phyloP scores from a whole-genome alignment of 179 eudicot species.

The Nepenthes alata region DNA sequence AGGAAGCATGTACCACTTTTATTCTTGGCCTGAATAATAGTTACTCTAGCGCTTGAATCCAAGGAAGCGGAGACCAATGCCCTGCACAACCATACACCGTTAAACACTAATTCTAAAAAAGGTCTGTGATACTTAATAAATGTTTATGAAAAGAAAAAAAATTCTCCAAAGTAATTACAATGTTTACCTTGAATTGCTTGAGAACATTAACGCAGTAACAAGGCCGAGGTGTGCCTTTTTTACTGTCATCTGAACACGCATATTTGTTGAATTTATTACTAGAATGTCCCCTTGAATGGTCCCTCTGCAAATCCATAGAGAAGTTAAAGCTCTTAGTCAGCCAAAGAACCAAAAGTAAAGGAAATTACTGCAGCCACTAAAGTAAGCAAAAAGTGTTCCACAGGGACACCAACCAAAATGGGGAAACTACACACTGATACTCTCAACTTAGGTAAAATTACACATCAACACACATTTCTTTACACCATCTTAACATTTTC shows the following conservation, averaged over 20 bases:
- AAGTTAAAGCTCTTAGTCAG: not conserved
- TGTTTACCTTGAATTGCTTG: constrained; percentile 71
- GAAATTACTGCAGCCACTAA: too few relatives aligned
- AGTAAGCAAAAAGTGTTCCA: too few relatives aligned
- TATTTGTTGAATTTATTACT: constrained; percentile 40
- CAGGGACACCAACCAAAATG: too few relatives aligned
- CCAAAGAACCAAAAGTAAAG: too few relatives aligned
- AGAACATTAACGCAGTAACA: constrained; percentile 79
- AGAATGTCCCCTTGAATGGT: constrained; percentile 66
- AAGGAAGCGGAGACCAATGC: constrained; percentile 75
- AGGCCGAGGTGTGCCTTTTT: constrained; percentile 83
- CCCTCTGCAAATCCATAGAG: constrained; percentile 44
- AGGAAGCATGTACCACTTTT: constrained; percentile 28
- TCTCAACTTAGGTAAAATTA: too few relatives aligned
- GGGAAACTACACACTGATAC: too few relatives aligned
- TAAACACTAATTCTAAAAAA: constrained; percentile 5
- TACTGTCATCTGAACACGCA: constrained; percentile 40
- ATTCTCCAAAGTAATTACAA: not conserved
- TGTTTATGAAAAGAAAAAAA: not conserved
- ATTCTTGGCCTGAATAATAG: constrained; percentile 42
- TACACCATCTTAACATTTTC: too few relatives aligned
- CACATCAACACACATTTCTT: too few relatives aligned
- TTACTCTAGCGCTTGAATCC: constrained; percentile 90
- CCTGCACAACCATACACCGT: constrained; percentile 25
- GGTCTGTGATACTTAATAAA: not conserved